phyloP scores from a whole-genome alignment of 768 basidiomycete species.

The Candolleomyces aberdarensis region DNA sequence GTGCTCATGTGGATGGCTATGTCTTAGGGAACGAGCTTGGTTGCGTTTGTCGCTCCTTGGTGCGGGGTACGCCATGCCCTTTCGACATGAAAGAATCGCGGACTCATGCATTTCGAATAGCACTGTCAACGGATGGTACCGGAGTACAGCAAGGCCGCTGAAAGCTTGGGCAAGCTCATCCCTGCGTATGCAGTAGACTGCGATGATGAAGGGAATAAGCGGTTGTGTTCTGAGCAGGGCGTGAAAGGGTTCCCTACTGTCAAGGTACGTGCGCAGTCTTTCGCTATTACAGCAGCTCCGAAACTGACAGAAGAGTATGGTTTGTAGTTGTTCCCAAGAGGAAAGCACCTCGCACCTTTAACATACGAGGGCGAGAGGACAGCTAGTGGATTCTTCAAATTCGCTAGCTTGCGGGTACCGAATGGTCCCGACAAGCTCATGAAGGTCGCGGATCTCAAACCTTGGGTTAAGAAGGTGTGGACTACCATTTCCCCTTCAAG shows the following conservation, averaged over 20 bases:
- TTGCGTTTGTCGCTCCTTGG: slow-evolving; percentile 96
- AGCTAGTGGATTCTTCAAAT: slow-evolving; percentile 70
- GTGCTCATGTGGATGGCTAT: neutral
- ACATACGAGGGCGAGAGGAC: slow-evolving; percentile 73
- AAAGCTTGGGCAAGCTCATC: slow-evolving; percentile 74
- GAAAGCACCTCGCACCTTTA: slow-evolving; percentile 56
- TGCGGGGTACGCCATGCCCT: slow-evolving; percentile 54
- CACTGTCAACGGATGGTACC: slow-evolving; percentile 87
- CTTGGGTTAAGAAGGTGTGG: slow-evolving; percentile 70
- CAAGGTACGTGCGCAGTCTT: slow-evolving; percentile 48
- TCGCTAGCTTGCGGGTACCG: slow-evolving; percentile 71
- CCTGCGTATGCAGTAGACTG: slow-evolving; percentile 95
- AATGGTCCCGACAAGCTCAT: slow-evolving; percentile 62
- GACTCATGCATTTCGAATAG: slow-evolving; percentile 29
- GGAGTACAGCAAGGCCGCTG: slow-evolving; percentile 80
- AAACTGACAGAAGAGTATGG: too few species aligned
- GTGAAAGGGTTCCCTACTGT: slow-evolving; percentile 93
- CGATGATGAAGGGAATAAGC: slow-evolving; percentile 77
- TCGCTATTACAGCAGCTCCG: neutral
- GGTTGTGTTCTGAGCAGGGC: slow-evolving; percentile 76
- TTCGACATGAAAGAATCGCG: too few species aligned
- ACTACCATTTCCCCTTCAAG: neutral
- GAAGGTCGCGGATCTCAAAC: slow-evolving; percentile 50
- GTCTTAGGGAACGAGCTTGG: slow-evolving; percentile 64
- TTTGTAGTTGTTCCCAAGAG: slow-evolving; percentile 72